These are phyloP conservation scores for Artemisia tridentata DNA, from an alignment of 129 eudicot genomes.

Conservation along the genomic window DNA sequence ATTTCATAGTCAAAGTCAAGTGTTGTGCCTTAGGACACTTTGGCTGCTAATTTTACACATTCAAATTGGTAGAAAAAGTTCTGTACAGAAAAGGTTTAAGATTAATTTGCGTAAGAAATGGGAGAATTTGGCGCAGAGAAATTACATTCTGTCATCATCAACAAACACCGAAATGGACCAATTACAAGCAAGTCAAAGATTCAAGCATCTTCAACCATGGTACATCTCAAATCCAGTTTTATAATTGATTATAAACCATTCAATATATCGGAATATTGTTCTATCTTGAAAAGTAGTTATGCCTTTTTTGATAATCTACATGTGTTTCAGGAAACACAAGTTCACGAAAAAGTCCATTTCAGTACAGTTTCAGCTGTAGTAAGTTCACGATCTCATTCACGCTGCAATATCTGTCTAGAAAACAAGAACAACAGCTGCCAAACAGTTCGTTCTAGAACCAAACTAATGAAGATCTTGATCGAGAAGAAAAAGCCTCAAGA, in stretches of 20 bases:
- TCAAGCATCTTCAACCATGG: slow-evolving; percentile 73
- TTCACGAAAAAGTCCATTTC: slow-evolving; percentile 49
- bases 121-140: slow-evolving; percentile 47
- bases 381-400: slow-evolving; percentile 29
- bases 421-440: slow-evolving; percentile 63
- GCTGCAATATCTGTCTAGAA: slow-evolving; percentile 56
- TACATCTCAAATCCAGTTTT: slow-evolving; percentile 26
- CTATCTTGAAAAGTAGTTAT: background rate
- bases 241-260: background rate
- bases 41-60: slow-evolving; percentile 7
- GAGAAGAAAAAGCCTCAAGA: slow-evolving; percentile 73
- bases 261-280: background rate
- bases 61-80: slow-evolving; percentile 24
- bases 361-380: slow-evolving; percentile 46
- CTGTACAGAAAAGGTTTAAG: background rate
- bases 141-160: slow-evolving; percentile 30
- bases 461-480: slow-evolving; percentile 65
- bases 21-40: background rate
- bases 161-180: slow-evolving; percentile 50
- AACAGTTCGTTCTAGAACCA: slow-evolving; percentile 76
- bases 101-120: slow-evolving; percentile 38
- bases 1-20: slow-evolving; percentile 12
- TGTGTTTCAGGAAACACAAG: slow-evolving; percentile 49
- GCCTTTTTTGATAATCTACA: background rate
- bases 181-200: slow-evolving; percentile 53